Evolutionary conservation across 176 grass and related monocot genomes (phyloP).

Genomic region (Triticum urartu): DNA sequence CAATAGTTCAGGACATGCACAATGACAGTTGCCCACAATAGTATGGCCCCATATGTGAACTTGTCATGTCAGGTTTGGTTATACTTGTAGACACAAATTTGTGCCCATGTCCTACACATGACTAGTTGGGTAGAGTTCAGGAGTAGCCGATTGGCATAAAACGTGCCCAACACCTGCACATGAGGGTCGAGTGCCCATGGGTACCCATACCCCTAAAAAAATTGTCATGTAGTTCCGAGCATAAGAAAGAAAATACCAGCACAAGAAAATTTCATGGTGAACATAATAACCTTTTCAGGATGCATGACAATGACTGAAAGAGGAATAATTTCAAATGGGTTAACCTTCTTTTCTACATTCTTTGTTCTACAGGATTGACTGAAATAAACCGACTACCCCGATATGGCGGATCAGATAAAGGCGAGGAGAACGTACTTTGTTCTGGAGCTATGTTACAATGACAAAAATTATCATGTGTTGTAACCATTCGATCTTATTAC

Average conservation of each 20-base stretch:
- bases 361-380: slow-evolving; percentile 14
- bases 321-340: background rate
- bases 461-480: background rate
- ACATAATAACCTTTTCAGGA: background rate
- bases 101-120: too few species aligned
- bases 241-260: background rate
- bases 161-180: too few species aligned
- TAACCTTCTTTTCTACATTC: background rate
- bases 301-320: background rate
- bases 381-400: background rate
- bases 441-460: background rate
- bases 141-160: too few species aligned
- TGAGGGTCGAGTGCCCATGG: too few species aligned
- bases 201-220: too few species aligned
- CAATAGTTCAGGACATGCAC: too few species aligned
- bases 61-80: too few species aligned
- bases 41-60: too few species aligned
- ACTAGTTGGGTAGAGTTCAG: too few species aligned
- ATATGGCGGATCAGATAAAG: background rate
- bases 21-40: too few species aligned
- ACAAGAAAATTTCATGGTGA: background rate
- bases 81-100: too few species aligned
- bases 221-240: too few species aligned
- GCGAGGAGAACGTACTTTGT: background rate
- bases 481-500: background rate